Conservation (phyloP, 441 rosid species). For the Arabidopsis lyrata region DNA sequence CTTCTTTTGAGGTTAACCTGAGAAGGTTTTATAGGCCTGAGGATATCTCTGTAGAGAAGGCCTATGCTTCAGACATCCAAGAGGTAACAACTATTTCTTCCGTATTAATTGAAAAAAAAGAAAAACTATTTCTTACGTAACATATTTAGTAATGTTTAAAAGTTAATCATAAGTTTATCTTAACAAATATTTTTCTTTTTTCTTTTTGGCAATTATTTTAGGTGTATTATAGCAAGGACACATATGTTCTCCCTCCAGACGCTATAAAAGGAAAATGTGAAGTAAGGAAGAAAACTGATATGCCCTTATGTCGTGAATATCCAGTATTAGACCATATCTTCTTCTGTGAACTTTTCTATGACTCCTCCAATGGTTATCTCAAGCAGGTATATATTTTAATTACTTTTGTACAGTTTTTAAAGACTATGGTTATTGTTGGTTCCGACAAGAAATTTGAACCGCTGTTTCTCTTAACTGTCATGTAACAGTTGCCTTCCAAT, state of each 20-base stretch:
- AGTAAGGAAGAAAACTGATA: constrained; percentile 67
- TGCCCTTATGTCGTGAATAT: constrained; percentile 52
- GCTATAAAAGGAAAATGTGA: constrained; percentile 74
- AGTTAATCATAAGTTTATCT: neutral
- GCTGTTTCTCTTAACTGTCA: constrained; percentile 27
- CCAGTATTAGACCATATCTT: constrained; percentile 63
- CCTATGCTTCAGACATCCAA: constrained; percentile 70
- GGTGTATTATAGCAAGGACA: constrained; percentile 75
- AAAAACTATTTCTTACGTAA: neutral
- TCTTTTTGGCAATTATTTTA: constrained; percentile 43
- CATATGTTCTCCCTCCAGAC: constrained; percentile 45
- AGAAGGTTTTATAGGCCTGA: constrained; percentile 81
- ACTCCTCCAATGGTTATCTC: constrained; percentile 64
- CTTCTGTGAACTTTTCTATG: constrained; percentile 74
- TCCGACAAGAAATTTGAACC: constrained; percentile 5
- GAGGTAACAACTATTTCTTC: constrained; percentile 57
- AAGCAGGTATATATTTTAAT: constrained; percentile 56
- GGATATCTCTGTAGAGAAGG: constrained; percentile 78
- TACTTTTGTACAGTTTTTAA: neutral
- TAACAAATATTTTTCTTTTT: neutral
- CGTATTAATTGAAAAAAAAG: no score
- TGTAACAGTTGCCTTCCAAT: constrained; percentile 65
- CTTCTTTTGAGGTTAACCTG: constrained; percentile 60
- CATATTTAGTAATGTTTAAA: constrained; percentile 7
- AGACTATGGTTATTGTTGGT: neutral